Evolutionary conservation across 495 filamentous ascomycete species (phyloP).

Genomic region (Opeltia flavorubescens): DNA sequence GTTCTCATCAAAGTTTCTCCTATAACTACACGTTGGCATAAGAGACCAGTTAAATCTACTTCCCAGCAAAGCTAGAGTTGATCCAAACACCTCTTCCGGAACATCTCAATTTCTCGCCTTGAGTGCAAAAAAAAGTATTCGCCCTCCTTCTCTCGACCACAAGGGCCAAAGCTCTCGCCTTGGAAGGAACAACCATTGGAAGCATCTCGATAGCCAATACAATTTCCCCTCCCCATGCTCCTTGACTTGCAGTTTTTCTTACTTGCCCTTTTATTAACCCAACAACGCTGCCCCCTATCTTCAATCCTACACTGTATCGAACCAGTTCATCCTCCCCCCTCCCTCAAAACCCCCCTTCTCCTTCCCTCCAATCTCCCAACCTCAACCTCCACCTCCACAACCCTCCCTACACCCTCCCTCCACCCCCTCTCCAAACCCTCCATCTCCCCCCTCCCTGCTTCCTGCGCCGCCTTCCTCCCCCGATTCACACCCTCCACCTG

Average conservation of each 20-base stretch:
- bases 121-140: no score
- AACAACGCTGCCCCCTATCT: not conserved
- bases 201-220: not conserved
- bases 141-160: no score
- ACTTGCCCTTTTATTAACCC: no score
- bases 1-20: no score
- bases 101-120: no score
- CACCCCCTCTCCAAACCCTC: conserved; percentile 32
- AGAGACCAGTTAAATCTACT: no score
- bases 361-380: conserved; percentile 40
- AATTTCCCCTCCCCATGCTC: not conserved
- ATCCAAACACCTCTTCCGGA: no score
- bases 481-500: conserved; percentile 58
- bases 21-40: no score
- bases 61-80: no score
- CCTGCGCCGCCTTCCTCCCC: conserved; percentile 55
- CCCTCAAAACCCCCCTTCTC: conserved; percentile 21
- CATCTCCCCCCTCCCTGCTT: conserved; percentile 37
- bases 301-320: not conserved
- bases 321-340: not conserved
- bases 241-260: not conserved
- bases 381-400: conserved; percentile 59
- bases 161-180: no score
- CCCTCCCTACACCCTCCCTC: conserved; percentile 55
- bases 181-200: no score